A percentile compares a stretch with the other conserved stretches of the same genome.
phyloP scores from a whole-genome alignment of 1,284 basidiomycete genomes.

The Irpex rosettiformis region DNA sequence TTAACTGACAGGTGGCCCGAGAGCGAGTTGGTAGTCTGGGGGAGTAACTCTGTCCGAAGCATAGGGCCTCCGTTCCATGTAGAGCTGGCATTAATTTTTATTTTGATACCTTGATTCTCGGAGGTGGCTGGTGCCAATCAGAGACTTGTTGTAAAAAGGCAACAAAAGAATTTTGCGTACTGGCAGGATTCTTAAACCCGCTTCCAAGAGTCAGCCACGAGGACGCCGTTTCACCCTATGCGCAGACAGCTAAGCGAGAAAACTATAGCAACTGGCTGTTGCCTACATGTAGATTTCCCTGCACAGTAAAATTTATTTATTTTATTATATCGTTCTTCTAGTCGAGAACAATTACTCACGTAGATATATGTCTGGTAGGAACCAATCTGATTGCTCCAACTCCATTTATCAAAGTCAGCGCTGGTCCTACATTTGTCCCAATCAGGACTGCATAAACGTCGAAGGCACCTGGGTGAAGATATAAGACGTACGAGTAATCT shows the following conservation, averaged over 20 bases:
- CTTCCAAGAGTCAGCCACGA: conserved; percentile 25
- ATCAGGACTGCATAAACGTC: conserved; percentile 1
- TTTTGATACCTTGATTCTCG: conserved; percentile 25
- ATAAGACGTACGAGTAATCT: conserved; percentile 19
- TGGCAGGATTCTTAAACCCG: conserved; percentile 23
- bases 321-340: not conserved
- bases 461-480: not conserved
- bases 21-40: conserved; percentile 23
- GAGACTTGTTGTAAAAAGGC: not conserved
- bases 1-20: conserved; percentile 20
- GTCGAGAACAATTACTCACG: conserved; percentile 13
- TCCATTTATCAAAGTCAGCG: conserved; percentile 24
- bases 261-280: too few relatives aligned
- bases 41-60: conserved; percentile 26
- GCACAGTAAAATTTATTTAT: too few relatives aligned
- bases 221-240: conserved; percentile 23
- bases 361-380: conserved; percentile 27
- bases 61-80: conserved; percentile 26
- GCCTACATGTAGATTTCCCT: too few relatives aligned
- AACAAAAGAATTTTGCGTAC: conserved; percentile 11
- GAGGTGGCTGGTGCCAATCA: conserved; percentile 10
- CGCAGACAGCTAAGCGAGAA: too few relatives aligned
- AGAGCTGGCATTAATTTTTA: conserved; percentile 23
- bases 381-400: conserved; percentile 26
- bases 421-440: conserved; percentile 15